Base-by-base conservation (phyloP, 2,329 filamentous ascomycete species). In the Penicillium thymicola region DNA sequence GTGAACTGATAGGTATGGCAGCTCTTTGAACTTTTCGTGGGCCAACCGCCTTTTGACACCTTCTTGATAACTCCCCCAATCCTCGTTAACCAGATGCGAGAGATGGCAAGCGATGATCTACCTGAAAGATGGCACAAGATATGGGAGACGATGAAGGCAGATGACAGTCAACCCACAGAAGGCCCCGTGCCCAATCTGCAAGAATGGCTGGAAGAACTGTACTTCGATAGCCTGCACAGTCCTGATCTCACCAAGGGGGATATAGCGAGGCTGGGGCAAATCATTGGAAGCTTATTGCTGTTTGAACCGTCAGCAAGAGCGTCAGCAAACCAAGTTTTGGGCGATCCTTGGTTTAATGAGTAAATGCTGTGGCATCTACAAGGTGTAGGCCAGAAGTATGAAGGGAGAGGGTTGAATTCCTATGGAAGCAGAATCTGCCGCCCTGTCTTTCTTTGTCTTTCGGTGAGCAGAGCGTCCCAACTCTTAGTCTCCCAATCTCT, bases 21-120 rank as follows among this genome's bases (percentile, higher is more conserved):
- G 73, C 58, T 77, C 8, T 77, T 77, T 59, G 72, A 77, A 59
- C 66, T 77, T 23, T 64, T 77, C 21, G 63, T 65, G 3, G 73
- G 74, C 16, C 71, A 76, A 44, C 72, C 73, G 10, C 71, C 70
- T 2, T 76, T 77, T 48, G 72, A 75, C 43, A 72, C 64, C 56
- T 60, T 74, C 55, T 64, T 75, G 54, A 65, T 62, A 60, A 75
- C 70, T 6, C 69, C 68, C 16, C 34, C 57, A 30, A 68, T 67
- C 10, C 64, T 77, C 8, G 63, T 73, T 0, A 61, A 53, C 6
- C 70, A 77, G 59, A 76, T 77, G 71, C 63, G 65, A 10, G 70
- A 76, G 55, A 67, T 68, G 42, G 60, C 64, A 21, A 70, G 54
- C 47, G 70, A 75, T 44, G 63, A 67, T 16, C 59, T 76, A 53